Evolutionary conservation across 2,329 filamentous ascomycete species (phyloP).

Genomic region (Fusarium buxicola): DNA sequence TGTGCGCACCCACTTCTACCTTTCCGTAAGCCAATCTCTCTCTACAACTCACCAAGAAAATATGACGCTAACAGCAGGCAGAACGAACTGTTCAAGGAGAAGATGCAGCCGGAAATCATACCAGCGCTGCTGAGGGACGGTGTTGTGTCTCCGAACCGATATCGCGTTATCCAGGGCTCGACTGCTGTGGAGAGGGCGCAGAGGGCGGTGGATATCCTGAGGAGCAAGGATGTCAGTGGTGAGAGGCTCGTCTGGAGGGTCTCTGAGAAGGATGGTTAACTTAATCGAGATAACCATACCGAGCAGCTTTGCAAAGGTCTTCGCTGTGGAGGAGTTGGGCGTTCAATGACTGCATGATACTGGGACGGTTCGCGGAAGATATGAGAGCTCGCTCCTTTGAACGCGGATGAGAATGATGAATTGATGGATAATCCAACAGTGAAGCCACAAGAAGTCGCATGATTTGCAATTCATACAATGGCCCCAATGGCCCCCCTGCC

Average conservation of each 20-base stretch:
- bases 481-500: no score
- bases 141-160: slow-evolving; percentile 55
- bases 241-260: slow-evolving; percentile 56
- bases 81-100: slow-evolving; percentile 67
- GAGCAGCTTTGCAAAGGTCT: background rate
- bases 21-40: slow-evolving; percentile 35
- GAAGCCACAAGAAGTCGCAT: no score
- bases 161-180: slow-evolving; percentile 56
- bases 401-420: background rate
- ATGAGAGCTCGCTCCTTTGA: no score
- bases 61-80: slow-evolving; percentile 42
- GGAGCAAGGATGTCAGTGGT: slow-evolving; percentile 54
- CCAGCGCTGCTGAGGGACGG: slow-evolving; percentile 58
- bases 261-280: slow-evolving; percentile 19
- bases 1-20: slow-evolving; percentile 56
- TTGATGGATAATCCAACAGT: background rate
- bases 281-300: background rate
- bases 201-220: slow-evolving; percentile 51
- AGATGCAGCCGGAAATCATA: slow-evolving; percentile 66
- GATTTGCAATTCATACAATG: no score
- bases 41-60: background rate
- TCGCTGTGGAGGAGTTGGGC: background rate
- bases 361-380: background rate
- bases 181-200: slow-evolving; percentile 54
- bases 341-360: background rate